phyloP scores from a whole-genome alignment of 345 rosid genomes.

The Gossypium sturtianum region DNA sequence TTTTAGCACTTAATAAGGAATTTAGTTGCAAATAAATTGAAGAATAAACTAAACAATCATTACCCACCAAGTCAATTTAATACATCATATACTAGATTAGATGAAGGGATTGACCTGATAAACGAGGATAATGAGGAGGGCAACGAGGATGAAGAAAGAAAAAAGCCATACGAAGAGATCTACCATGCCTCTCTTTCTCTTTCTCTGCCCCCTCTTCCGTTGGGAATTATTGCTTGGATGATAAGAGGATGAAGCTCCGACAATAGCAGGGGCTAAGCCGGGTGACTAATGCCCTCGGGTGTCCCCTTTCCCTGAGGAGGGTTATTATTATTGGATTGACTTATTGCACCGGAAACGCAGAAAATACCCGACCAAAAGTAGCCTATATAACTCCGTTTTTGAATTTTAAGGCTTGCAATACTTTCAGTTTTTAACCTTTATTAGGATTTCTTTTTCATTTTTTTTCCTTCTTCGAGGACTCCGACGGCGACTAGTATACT shows the following conservation, averaged over 20 bases:
- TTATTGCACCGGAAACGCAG: background rate
- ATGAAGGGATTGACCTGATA: conserved; percentile 52
- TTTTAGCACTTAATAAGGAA: background rate
- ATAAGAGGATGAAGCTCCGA: background rate
- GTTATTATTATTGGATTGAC: background rate
- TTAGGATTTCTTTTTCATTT: background rate
- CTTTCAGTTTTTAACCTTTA: background rate
- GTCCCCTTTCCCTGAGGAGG: background rate
- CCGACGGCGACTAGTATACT: background rate
- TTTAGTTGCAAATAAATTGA: background rate
- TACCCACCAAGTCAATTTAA: background rate
- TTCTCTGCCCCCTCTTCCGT: conserved; percentile 17
- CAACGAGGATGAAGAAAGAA: conserved; percentile 79
- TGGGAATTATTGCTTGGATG: background rate
- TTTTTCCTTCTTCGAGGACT: background rate
- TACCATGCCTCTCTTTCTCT: conserved; percentile 49
- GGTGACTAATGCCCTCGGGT: background rate
- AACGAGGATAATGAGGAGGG: conserved; percentile 63
- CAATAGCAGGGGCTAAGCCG: background rate
- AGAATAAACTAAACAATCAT: background rate
- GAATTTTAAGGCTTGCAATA: background rate
- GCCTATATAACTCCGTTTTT: background rate
- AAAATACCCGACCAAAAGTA: background rate
- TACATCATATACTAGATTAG: background rate
- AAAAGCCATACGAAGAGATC: conserved; percentile 74